Conservation (phyloP, 2,329 filamentous ascomycete species). For the Arthrobotrys entomopaga region DNA sequence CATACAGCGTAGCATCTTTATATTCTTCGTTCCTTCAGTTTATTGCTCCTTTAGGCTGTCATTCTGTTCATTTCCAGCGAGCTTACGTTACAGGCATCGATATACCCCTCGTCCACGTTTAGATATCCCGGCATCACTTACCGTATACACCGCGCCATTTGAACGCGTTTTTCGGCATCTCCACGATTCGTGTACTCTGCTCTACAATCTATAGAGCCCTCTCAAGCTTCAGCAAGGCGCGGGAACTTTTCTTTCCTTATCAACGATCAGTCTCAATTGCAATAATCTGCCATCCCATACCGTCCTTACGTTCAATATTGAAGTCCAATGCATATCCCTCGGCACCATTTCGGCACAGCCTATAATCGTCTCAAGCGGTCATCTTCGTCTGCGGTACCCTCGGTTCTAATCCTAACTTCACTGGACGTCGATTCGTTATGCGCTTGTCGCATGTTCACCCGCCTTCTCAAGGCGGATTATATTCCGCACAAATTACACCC, state of each 20-base stretch:
- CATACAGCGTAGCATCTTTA: slow-evolving; percentile 22
- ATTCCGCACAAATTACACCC: slow-evolving; percentile 98
- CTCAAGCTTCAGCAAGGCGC: background rate
- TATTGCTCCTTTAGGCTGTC: background rate
- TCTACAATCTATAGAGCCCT: background rate
- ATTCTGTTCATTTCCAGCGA: background rate
- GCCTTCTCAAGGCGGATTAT: slow-evolving; percentile 95
- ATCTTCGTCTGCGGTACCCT: slow-evolving; percentile 77
- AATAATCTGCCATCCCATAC: background rate
- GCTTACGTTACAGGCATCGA: slow-evolving; percentile 7
- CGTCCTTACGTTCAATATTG: no score
- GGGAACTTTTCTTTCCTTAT: background rate
- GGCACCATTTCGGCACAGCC: slow-evolving; percentile 85
- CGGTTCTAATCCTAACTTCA: slow-evolving; percentile 88
- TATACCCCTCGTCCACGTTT: slow-evolving; percentile 19
- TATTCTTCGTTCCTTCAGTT: slow-evolving; percentile 1
- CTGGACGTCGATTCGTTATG: slow-evolving; percentile 96
- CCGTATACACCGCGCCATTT: slow-evolving; percentile 8
- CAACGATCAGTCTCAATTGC: background rate
- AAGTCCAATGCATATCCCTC: slow-evolving; percentile 87
- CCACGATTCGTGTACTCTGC: background rate
- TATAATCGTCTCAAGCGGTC: slow-evolving; percentile 92
- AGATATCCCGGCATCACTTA: slow-evolving; percentile 1
- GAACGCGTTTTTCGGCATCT: slow-evolving; percentile 30
- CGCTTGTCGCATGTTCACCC: slow-evolving; percentile 91